Evolutionary conservation across 495 filamentous ascomycete species (phyloP), one percentile per base, ranked within the genome.

Genomic region (Penicillium flavigenum): DNA sequence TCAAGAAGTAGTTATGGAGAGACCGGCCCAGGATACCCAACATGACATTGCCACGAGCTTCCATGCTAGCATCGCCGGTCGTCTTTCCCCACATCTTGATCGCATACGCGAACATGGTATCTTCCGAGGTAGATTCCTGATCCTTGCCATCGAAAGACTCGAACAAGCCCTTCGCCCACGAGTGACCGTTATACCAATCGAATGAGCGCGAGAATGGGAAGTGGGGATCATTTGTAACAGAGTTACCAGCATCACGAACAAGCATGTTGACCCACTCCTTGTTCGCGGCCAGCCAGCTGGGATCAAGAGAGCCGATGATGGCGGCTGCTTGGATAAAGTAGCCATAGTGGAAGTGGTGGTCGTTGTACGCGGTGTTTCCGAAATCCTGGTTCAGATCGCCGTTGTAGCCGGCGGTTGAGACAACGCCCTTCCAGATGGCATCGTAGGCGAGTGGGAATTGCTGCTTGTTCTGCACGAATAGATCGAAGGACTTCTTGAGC

Each of bases 111-210:
- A 89, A 91, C 79, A 92, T 86, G 41, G 88, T 82, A 71, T 98
- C 94, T 75, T 98, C 94, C 7, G 89, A 94, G 39, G 88, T 88
- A 17, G 88, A 92, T 69, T 98, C 94, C 67, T 97, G 79, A 65
- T 98, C 89, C 65, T 97, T 96, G 60, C 92, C 89, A 66, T 98
- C 95, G 38, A 76, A 81, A n/a, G 87, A 86, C 61, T 92, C 90
- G 69, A 89, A 96, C n/a, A 98, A 80, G 7, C 94, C 94, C 62
- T 96, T 90, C 2, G 94, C 95, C 89, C 93, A 98, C 10, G 88
- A 92, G 79, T 98, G 94, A 6, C 94, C 94, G 66, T 95, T 85
- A 73, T 83, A 97, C 89, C 91, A 96, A 72, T 98, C 94, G 62
- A 98, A 97, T 44, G 73, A 79, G 19, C 94, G 84, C n/a, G 81